A percentile compares a stretch with the other conserved stretches of the same genome.
These are phyloP conservation scores for Isabelozyma gotoi DNA, from an alignment of 805 yeast genomes.

Conservation along the genomic window DNA sequence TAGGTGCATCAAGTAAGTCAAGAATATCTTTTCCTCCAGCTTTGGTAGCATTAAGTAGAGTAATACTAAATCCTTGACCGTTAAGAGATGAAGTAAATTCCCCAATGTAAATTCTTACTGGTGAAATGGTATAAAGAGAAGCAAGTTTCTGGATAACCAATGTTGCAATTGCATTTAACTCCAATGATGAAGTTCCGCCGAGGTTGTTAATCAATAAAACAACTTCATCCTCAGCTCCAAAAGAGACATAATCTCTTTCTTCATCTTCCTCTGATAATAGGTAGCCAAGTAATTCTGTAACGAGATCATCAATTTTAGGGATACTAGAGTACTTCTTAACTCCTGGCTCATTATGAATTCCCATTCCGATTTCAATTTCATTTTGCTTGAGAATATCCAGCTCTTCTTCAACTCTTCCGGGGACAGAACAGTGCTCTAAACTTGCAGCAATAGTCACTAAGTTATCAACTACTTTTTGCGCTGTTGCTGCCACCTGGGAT, in stretches of 20 bases:
- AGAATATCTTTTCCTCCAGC: conserved; percentile 30
- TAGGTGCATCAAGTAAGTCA: conserved; percentile 59
- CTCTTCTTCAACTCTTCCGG: conserved; percentile 48
- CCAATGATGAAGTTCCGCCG: conserved; percentile 79
- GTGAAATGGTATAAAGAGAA: conserved; percentile 44
- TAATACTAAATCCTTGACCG: conserved; percentile 82
- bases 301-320: conserved; percentile 58
- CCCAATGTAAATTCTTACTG: conserved; percentile 65
- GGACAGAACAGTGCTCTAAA: conserved; percentile 80
- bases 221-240: conserved; percentile 56
- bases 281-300: conserved; percentile 52
- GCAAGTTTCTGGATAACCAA: conserved; percentile 49
- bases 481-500: conserved; percentile 48
- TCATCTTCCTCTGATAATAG: conserved; percentile 57
- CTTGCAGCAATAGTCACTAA: conserved; percentile 82
- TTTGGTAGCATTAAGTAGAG: conserved; percentile 63
- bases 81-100: conserved; percentile 78
- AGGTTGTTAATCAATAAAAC: conserved; percentile 70
- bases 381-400: conserved; percentile 36
- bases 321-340: conserved; percentile 47
- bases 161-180: conserved; percentile 64
- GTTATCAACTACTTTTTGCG: conserved; percentile 54
- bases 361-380: conserved; percentile 84
- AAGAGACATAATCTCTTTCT: conserved; percentile 74
- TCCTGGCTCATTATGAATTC: conserved; percentile 89